These are phyloP conservation scores for Rhodotorula sp. DNA, from an alignment of 1,284 basidiomycete genomes.

Conservation along the genomic window DNA sequence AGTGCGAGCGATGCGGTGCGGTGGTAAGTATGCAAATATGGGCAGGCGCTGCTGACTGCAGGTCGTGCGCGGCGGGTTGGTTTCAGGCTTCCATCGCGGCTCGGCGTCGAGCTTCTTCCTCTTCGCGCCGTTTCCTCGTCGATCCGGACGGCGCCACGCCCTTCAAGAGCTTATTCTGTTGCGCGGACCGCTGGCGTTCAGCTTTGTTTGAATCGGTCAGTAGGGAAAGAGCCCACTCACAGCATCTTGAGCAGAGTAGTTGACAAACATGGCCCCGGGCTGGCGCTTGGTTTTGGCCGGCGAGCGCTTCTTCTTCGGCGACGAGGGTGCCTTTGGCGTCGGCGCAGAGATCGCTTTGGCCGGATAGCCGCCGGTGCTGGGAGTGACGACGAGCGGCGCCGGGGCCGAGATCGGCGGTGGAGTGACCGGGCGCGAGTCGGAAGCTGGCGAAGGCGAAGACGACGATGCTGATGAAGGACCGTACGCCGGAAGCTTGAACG, in stretches of 20 bases:
- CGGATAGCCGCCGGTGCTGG: background rate
- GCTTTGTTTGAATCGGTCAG: background rate
- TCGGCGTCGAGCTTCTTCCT: constrained; percentile 30
- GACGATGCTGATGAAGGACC: constrained; percentile 2
- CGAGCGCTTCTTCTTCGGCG: constrained; percentile 11
- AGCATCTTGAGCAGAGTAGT: constrained; percentile 29
- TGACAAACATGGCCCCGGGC: constrained; percentile 30
- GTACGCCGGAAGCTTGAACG: background rate
- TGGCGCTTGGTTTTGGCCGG: constrained; percentile 6
- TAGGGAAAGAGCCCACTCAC: constrained; percentile 1
- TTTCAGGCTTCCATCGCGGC: background rate
- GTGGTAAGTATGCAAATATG: background rate
- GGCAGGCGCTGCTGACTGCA: background rate
- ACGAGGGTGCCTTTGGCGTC: background rate
- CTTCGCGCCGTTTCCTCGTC: constrained; percentile 44
- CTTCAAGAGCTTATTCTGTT: constrained; percentile 44
- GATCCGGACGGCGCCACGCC: constrained; percentile 47
- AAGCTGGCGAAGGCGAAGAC: constrained; percentile 1
- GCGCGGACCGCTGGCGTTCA: background rate
- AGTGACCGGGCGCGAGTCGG: background rate
- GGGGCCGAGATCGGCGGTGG: constrained; percentile 6
- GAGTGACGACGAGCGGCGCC: background rate
- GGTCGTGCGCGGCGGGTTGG: background rate
- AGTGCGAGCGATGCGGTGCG: too few species aligned
- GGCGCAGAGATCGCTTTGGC: background rate